Evolutionary conservation across 2,329 filamentous ascomycete genomes (phyloP), one percentile per base, ranked within the genome.

Genomic region (Alternaria brassicae): DNA sequence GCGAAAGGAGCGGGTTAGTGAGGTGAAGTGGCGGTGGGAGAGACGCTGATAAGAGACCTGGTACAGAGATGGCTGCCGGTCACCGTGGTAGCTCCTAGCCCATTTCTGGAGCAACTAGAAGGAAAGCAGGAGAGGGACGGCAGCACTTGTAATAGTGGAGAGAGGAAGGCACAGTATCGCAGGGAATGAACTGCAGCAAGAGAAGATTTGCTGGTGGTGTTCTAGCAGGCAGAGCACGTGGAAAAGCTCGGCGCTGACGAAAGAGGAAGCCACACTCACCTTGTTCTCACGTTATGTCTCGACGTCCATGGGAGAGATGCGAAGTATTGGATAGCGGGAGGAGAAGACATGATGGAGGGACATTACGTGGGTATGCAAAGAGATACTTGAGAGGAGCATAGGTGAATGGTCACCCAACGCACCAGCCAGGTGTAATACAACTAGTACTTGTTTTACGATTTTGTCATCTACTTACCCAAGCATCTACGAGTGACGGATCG

Each of bases 241-340:
- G 64, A 58, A 62, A 40, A 63, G 61, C 60, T 62, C 60, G 68
- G 65, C 56, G 44, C 61, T 56, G 50, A 56, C 61, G 50, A 70
- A 71, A 71, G 63, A 70, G 68, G 67, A 69, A 74, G 61, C 80
- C 77, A 68, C 62, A 61, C 66, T 83, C 73, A 55, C 63, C 90
- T 74, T 91, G 77, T 87, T 89, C 88, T 85, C 80, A 84, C 85
- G 83, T 88, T 89, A 87, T 90, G 89, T 89, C 88, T 86, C 87
- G 78, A 77, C 80, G 80, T 83, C 82, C 84, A 88, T 63, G 76
- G 67, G 51, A 70, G 70, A 79, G 78, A 78, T 81, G 81, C 77
- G 86, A 86, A 86, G 83, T 88, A 89, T 89, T 89, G 88, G 86
- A 90, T 88, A 81, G 85, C 83, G 84, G 86, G 88, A 90, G 87